Conservation (phyloP, 495 filamentous ascomycete genomes). For the Annulohypoxylon maeteangense region DNA sequence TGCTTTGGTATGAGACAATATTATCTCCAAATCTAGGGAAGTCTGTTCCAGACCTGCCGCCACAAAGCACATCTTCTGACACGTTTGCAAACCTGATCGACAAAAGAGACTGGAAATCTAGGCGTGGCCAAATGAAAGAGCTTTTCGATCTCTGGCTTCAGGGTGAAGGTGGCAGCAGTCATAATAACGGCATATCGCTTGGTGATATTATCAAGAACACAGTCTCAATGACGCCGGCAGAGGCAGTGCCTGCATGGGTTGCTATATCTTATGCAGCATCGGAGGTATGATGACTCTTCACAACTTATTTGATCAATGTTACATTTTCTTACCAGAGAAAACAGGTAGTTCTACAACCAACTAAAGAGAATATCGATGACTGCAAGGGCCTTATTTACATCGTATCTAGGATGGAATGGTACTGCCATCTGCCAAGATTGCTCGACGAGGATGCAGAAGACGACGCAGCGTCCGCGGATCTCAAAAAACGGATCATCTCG, state of each 20-base stretch:
- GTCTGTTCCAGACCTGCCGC: neutral
- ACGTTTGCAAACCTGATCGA: neutral
- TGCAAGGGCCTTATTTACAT: neutral
- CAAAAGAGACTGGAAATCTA: neutral
- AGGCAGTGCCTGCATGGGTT: no score
- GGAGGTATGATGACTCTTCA: no score
- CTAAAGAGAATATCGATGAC: neutral
- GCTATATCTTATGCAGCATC: no score
- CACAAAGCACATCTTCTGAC: neutral
- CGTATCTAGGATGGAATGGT: constrained; percentile 1
- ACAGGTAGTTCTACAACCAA: neutral
- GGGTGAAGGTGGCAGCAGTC: neutral
- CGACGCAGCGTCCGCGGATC: neutral
- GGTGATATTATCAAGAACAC: neutral
- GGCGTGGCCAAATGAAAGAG: neutral
- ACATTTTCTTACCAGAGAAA: neutral
- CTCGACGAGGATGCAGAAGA: neutral
- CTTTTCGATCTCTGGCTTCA: neutral
- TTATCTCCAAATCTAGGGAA: neutral
- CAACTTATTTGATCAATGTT: neutral
- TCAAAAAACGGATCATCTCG: neutral
- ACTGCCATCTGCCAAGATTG: neutral
- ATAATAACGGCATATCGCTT: neutral
- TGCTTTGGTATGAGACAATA: neutral
- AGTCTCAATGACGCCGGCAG: neutral